These are phyloP conservation scores for Pseudozyma hubeiensis DNA, from an alignment of 1,284 basidiomycete genomes.

Conservation along the genomic window DNA sequence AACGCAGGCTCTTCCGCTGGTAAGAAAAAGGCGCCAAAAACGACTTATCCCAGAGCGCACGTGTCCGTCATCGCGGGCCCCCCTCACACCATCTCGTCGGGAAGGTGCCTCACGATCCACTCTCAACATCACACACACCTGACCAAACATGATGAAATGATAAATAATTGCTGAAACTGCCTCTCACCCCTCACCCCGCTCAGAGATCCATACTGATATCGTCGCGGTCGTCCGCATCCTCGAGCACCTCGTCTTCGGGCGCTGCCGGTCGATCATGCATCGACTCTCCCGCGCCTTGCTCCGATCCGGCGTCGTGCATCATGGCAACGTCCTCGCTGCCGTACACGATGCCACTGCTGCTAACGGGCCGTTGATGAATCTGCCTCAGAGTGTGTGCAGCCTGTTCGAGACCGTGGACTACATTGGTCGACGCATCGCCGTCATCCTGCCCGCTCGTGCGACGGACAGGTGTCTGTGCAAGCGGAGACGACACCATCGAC, in stretches of 20 bases:
- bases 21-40: too few relatives aligned
- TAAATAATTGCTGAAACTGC: too few relatives aligned
- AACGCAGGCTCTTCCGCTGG: too few relatives aligned
- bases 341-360: conserved; percentile 21
- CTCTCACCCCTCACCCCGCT: background rate
- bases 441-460: conserved; percentile 20
- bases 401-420: conserved; percentile 26
- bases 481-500: conserved; percentile 42
- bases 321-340: conserved; percentile 37
- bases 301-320: conserved; percentile 23
- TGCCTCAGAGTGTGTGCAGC: conserved; percentile 28
- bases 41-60: background rate
- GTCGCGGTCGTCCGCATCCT: conserved; percentile 31
- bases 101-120: too few relatives aligned
- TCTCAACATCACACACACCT: too few relatives aligned
- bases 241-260: conserved; percentile 25
- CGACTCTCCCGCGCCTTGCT: conserved; percentile 12
- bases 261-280: conserved; percentile 25
- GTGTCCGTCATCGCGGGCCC: background rate
- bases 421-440: conserved; percentile 10
- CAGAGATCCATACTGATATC: conserved; percentile 42
- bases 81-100: too few relatives aligned
- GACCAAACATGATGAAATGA: too few relatives aligned
- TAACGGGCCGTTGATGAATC: conserved; percentile 10
- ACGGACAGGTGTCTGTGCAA: conserved; percentile 37